Conservation (phyloP, 768 basidiomycete genomes). For the Ramaria sp. region DNA sequence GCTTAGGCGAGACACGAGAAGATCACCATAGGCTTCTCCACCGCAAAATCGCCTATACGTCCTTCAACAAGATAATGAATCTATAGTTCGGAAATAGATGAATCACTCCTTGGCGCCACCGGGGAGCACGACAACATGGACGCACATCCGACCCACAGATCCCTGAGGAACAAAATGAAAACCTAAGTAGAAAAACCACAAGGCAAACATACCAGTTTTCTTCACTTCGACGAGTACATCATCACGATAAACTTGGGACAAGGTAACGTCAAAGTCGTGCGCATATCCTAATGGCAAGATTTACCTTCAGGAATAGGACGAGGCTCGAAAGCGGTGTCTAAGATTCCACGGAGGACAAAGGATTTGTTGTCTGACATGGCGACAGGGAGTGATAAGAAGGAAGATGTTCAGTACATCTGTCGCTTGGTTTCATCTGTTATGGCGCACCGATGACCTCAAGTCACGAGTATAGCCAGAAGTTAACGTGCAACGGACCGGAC, state of each 20-base stretch:
- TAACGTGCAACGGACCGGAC: no score
- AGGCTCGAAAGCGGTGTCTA: conserved; percentile 61
- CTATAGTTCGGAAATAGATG: conserved; percentile 23
- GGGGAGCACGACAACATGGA: conserved; percentile 11
- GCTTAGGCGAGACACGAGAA: background rate
- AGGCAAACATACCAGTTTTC: conserved; percentile 62
- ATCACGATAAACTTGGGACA: conserved; percentile 42
- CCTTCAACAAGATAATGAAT: conserved; percentile 76
- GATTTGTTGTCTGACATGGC: conserved; percentile 68
- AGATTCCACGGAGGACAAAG: conserved; percentile 62
- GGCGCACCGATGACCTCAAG: no score
- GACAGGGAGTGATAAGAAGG: background rate
- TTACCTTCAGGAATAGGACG: conserved; percentile 64
- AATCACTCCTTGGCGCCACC: conserved; percentile 10
- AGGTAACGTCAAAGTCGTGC: conserved; percentile 8
- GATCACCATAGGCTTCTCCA: conserved; percentile 67
- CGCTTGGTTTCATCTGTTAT: no score
- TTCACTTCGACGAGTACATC: conserved; percentile 86
- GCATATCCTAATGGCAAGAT: conserved; percentile 14
- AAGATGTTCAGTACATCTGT: background rate
- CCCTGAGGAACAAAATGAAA: conserved; percentile 32
- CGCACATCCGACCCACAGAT: conserved; percentile 86
- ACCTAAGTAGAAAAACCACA: conserved; percentile 6
- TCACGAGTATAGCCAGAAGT: no score
- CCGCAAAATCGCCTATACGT: conserved; percentile 69